phyloP scores from a whole-genome alignment of 1,284 basidiomycete species.

The Ustanciosporium gigantosporum region DNA sequence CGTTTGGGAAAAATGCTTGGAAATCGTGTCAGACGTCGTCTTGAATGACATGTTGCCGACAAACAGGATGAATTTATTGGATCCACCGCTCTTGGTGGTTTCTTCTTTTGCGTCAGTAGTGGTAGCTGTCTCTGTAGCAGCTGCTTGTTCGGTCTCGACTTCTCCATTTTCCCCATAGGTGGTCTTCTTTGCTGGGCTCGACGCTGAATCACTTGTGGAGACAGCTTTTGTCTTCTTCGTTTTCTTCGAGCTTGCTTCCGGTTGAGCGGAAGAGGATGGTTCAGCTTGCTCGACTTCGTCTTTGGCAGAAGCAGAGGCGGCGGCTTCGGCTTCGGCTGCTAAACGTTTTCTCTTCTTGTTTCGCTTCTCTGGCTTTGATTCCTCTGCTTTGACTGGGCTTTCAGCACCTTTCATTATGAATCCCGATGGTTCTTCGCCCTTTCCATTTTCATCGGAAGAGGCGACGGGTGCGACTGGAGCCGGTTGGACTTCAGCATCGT shows the following conservation, averaged over 20 bases:
- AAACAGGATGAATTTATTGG: slow-evolving; percentile 52
- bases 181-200: slow-evolving; percentile 21
- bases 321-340: slow-evolving; percentile 19
- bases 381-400: background rate
- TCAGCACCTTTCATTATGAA: background rate
- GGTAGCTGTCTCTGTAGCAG: slow-evolving; percentile 4
- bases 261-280: background rate
- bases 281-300: background rate
- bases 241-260: slow-evolving; percentile 6
- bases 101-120: background rate
- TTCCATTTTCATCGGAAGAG: background rate
- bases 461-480: background rate
- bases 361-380: slow-evolving; percentile 26
- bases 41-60: slow-evolving; percentile 60
- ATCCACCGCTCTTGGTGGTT: background rate
- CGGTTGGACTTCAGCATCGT: slow-evolving; percentile 10
- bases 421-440: no score
- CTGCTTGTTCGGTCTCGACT: slow-evolving; percentile 11
- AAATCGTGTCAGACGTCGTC: slow-evolving; percentile 45
- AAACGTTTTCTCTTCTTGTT: slow-evolving; percentile 38
- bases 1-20: slow-evolving; percentile 48
- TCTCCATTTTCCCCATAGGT: slow-evolving; percentile 36
- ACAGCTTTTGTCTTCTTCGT: slow-evolving; percentile 1
- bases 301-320: background rate
- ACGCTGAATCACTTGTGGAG: background rate